A percentile compares a stretch with the other conserved stretches of the same genome.
Conservation (phyloP, 73 alveolate species). For the Symbiodinium natans region DNA sequence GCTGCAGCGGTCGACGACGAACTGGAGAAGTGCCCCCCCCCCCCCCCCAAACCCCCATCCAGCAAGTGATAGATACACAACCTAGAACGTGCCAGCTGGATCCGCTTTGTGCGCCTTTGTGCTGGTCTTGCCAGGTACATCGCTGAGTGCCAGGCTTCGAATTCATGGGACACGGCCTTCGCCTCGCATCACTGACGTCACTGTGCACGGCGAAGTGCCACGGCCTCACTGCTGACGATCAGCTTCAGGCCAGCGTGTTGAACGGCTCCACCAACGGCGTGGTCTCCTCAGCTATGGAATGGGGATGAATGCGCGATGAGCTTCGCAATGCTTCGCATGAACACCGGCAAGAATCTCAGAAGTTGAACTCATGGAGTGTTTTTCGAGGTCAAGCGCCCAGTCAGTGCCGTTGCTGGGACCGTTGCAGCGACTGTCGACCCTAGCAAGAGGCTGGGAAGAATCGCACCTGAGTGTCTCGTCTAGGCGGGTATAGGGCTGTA, state of each 20-base stretch:
- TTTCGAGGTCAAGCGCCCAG: neutral
- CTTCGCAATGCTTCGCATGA: no score
- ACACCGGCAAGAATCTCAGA: no score
- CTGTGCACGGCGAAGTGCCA: no score
- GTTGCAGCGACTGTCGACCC: neutral
- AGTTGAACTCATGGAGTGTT: no score
- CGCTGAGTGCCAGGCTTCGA: neutral
- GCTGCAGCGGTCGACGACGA: neutral
- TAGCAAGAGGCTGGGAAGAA: neutral
- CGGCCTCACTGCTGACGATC: neutral
- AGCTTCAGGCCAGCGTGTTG: neutral
- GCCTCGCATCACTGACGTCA: neutral
- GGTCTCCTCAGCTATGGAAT: neutral
- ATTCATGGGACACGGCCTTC: neutral
- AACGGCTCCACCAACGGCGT: constrained; percentile 1
- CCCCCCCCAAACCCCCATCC: no score
- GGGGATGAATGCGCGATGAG: neutral
- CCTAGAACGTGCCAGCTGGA: no score
- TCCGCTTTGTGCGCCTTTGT: no score
- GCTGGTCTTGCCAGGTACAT: neutral
- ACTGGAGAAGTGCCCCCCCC: neutral
- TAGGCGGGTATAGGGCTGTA: no score
- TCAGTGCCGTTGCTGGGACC: neutral
- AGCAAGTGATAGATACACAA: no score
- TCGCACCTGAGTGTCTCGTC: no score